These are phyloP conservation scores for Neohortaea acidophila DNA, from an alignment of 495 filamentous ascomycete species.

Conservation along the genomic window DNA sequence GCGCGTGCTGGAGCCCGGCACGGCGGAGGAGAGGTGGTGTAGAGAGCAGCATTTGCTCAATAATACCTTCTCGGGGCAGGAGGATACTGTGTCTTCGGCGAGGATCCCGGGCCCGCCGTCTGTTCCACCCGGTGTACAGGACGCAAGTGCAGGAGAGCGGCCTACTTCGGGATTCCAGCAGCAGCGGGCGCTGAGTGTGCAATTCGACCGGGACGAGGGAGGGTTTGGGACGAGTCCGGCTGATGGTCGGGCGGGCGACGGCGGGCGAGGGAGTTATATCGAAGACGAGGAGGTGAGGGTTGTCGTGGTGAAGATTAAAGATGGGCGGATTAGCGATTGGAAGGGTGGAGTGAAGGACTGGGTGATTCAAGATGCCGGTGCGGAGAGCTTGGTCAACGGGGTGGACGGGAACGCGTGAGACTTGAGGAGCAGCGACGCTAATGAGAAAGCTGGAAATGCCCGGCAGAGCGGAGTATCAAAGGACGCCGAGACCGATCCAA, in stretches of 20 bases:
- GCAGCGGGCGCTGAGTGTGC: conserved; percentile 9
- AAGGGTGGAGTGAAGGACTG: conserved; percentile 28
- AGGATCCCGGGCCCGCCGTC: too few relatives aligned
- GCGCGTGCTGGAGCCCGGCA: conserved; percentile 50
- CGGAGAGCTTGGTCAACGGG: too few relatives aligned
- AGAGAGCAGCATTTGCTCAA: conserved; percentile 74
- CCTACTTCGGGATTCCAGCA: too few relatives aligned
- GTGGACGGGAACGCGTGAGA: too few relatives aligned
- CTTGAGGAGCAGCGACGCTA: too few relatives aligned
- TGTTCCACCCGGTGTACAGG: too few relatives aligned
- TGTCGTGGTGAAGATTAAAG: conserved; percentile 28
- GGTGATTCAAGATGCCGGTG: too few relatives aligned
- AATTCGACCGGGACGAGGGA: conserved; percentile 9
- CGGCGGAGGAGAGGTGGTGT: conserved; percentile 69
- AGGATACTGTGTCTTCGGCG: conserved; percentile 18
- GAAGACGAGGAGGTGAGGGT: conserved; percentile 28
- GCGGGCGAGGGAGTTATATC: conserved; percentile 26
- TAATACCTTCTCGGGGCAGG: conserved; percentile 83
- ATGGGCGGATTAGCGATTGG: conserved; percentile 30
- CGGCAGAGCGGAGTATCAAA: too few relatives aligned
- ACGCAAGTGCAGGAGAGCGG: conserved; percentile 31
- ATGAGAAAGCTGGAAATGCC: too few relatives aligned
- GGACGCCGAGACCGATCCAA: too few relatives aligned
- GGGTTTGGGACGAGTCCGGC: neutral
- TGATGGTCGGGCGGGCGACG: conserved; percentile 21